These are phyloP conservation scores for Corylus avellana DNA, from an alignment of 306 rosid species.

Conservation along the genomic window DNA sequence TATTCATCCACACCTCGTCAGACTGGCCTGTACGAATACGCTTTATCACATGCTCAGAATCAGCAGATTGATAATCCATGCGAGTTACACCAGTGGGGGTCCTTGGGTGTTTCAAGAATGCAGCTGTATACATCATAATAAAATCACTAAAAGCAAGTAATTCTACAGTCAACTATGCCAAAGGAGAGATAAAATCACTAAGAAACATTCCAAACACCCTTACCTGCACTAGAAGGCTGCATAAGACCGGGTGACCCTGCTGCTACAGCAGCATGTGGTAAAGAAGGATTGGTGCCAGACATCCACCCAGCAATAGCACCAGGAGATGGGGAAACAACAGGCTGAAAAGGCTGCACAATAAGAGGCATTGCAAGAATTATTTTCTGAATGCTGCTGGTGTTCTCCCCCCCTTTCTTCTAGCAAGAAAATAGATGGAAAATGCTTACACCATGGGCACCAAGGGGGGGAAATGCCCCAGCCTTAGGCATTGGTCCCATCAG, in stretches of 20 bases:
- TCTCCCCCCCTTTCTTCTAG: background rate
- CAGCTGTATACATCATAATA: constrained; percentile 24
- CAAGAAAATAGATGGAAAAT: constrained; percentile 7
- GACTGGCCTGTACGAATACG: constrained; percentile 43
- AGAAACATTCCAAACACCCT: background rate
- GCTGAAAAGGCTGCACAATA: constrained; percentile 44
- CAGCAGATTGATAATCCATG: constrained; percentile 51
- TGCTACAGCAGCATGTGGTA: constrained; percentile 43
- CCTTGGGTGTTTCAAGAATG: constrained; percentile 51
- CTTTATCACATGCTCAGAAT: constrained; percentile 46
- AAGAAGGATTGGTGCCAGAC: constrained; percentile 38
- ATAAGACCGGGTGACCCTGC: constrained; percentile 40
- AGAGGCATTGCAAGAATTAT: constrained; percentile 5
- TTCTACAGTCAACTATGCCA: background rate
- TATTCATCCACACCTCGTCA: constrained; percentile 37
- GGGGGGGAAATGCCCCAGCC: constrained; percentile 49
- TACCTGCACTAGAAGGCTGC: constrained; percentile 48
- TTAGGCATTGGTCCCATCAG: constrained; percentile 47
- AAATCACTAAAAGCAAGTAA: background rate
- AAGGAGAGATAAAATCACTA: background rate
- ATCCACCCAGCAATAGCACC: constrained; percentile 52
- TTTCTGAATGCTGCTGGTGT: background rate
- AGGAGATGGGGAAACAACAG: constrained; percentile 49
- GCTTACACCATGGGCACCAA: constrained; percentile 53
- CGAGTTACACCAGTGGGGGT: constrained; percentile 41